These are phyloP conservation scores for Serendipita sp. DNA, from an alignment of 768 basidiomycete species.

Conservation along the genomic window DNA sequence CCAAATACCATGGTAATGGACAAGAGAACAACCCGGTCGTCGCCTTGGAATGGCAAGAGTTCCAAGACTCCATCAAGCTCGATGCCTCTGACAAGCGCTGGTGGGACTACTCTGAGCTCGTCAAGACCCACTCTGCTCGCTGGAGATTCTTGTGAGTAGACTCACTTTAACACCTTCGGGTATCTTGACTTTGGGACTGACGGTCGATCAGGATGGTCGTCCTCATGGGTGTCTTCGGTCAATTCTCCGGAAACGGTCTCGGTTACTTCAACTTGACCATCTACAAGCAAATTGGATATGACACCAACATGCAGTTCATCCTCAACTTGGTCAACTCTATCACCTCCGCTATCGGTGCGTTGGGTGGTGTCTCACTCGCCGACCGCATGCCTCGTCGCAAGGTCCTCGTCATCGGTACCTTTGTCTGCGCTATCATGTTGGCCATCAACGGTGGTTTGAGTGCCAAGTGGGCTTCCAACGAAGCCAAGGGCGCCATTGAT, in stretches of 20 bases:
- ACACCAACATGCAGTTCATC: conserved; percentile 17
- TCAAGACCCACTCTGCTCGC: conserved; percentile 30
- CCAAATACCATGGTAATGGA: conserved; percentile 36
- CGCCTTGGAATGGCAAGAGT: conserved; percentile 33
- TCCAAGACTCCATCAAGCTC: conserved; percentile 30
- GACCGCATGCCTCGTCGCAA: conserved; percentile 19
- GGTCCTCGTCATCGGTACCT: conserved; percentile 20
- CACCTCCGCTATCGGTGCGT: conserved; percentile 19
- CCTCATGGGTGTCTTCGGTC: conserved; percentile 31
- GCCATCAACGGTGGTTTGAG: conserved; percentile 15
- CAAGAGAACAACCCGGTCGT: conserved; percentile 35
- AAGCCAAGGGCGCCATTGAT: conserved; percentile 8
- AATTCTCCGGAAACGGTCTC: conserved; percentile 40
- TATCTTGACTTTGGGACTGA: conserved; percentile 12
- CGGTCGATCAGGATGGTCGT: conserved; percentile 12
- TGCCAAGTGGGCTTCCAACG: conserved; percentile 10
- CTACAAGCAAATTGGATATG: conserved; percentile 15
- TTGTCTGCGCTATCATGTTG: conserved; percentile 15
- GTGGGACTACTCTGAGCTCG: conserved; percentile 35
- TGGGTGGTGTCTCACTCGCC: conserved; percentile 18
- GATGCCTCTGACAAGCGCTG: conserved; percentile 42
- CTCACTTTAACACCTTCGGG: conserved; percentile 17
- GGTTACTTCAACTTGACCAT: conserved; percentile 24
- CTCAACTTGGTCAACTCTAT: conserved; percentile 21
- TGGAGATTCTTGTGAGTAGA: conserved; percentile 31